A percentile compares a stretch with the other conserved stretches of the same genome.
These are phyloP conservation scores for Cinnamomum micranthum DNA, from an alignment of 164 flowering plant species.

Conservation along the genomic window DNA sequence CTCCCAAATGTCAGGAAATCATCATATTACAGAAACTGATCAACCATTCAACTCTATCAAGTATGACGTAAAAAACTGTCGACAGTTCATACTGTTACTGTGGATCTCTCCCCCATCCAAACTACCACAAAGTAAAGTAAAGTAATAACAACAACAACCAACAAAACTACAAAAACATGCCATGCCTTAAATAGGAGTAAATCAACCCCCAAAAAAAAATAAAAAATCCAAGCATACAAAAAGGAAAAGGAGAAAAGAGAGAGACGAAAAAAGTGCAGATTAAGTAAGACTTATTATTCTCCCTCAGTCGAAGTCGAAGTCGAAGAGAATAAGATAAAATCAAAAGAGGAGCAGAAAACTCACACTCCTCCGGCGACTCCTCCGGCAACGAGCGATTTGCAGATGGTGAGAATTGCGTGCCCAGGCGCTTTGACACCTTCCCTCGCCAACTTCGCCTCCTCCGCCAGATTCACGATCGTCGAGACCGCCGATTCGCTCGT, in stretches of 20 bases:
- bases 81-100: too few species aligned
- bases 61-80: too few species aligned
- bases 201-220: background rate
- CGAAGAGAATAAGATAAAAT: background rate
- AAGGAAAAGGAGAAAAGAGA: background rate
- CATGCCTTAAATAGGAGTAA: background rate
- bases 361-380: constrained; percentile 97
- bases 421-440: constrained; percentile 79
- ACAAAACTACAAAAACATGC: background rate
- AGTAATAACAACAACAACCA: too few species aligned
- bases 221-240: background rate
- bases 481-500: constrained; percentile 73
- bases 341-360: constrained; percentile 20
- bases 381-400: constrained; percentile 92
- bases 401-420: constrained; percentile 50
- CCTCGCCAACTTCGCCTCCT: constrained; percentile 83
- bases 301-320: background rate
- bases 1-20: background rate
- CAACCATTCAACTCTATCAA: background rate
- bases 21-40: background rate
- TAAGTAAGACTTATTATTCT: background rate
- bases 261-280: background rate
- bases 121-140: too few species aligned
- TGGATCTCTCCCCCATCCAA: too few species aligned
- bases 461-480: constrained; percentile 87